Base-by-base conservation (phyloP, 768 basidiomycete species). In the Naganishia vaughanmartiniae region DNA sequence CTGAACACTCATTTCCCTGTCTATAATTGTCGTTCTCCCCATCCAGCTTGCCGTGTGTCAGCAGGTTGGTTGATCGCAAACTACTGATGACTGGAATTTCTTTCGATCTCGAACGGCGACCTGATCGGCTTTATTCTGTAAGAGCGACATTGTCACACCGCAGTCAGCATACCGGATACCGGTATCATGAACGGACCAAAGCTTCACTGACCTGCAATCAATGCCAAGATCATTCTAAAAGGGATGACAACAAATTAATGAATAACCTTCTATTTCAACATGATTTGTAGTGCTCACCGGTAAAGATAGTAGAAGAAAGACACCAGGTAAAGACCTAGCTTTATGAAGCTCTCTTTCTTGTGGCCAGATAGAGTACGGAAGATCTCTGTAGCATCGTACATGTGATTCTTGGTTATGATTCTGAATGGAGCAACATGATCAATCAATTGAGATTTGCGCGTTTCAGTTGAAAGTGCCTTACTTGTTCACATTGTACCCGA, bases 331-430 rank as follows among this genome's bases (percentile, higher is more conserved):
- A 77, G 76, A 56, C 91, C 93, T 67, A 96, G 89, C 84, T 95
- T 96, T 82, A 93, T 86, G 78, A 96, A 95, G 75, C 89, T 89
- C 84, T 94, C 95, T 79, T 92, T 96, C 84, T 99, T 99, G 84
- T 98, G 96, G 48, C 86, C 88, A 17, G 89, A 87, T 56, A 98
- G 83, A 69, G 94, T 93, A 75, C 96, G 87, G 86, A 99, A 99
- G 74, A 98, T 99, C 84, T 99, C 96, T 28, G 95, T 98, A 67
- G 96, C 96, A 79, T 99, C 96, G 79, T 96, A 98, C 92, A 97
- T 95, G 83, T 98, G 94, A 78, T 89, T 89, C 79, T 92, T 92
- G 81, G 88, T 89, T 75, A 89, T 87, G 80, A 97, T 93, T 83
- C 93, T 96, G 78, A n/a, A 12, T 15, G 30, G 45, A 33, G 21